These are phyloP conservation scores for Coleophoma eucalyptorum DNA, from an alignment of 2,329 filamentous ascomycete genomes.

Conservation along the genomic window DNA sequence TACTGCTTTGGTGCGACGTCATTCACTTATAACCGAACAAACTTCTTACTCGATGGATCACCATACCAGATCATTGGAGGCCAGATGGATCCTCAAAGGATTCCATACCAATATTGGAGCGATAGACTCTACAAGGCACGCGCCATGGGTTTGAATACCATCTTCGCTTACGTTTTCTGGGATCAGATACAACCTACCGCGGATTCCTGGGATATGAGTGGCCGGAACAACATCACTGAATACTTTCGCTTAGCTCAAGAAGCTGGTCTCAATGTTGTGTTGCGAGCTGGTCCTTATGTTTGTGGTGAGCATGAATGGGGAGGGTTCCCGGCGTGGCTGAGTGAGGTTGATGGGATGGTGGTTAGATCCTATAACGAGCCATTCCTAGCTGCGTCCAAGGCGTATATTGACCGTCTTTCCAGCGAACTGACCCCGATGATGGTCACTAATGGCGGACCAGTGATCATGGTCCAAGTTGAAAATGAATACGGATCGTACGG, in stretches of 20 bases:
- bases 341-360: constrained; percentile 34
- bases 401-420: constrained; percentile 38
- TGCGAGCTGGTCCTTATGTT: constrained; percentile 42
- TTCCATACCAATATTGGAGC: constrained; percentile 42
- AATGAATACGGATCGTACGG: constrained; percentile 50
- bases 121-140: constrained; percentile 39
- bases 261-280: constrained; percentile 42
- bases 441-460: constrained; percentile 40
- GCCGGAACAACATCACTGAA: constrained; percentile 41
- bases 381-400: constrained; percentile 39
- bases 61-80: constrained; percentile 41
- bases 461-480: constrained; percentile 45
- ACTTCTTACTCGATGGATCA: constrained; percentile 36
- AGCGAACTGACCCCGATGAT: constrained; percentile 39
- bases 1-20: constrained; percentile 3
- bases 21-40: constrained; percentile 35
- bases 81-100: constrained; percentile 46
- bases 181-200: constrained; percentile 39
- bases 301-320: constrained; percentile 45
- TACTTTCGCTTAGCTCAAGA: constrained; percentile 44
- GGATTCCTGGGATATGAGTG: constrained; percentile 33
- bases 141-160: constrained; percentile 45
- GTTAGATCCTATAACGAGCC: constrained; percentile 35
- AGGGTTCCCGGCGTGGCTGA: constrained; percentile 36
- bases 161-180: constrained; percentile 49